Base-by-base conservation (phyloP, 441 rosid species). In the Breynia disticha region DNA sequence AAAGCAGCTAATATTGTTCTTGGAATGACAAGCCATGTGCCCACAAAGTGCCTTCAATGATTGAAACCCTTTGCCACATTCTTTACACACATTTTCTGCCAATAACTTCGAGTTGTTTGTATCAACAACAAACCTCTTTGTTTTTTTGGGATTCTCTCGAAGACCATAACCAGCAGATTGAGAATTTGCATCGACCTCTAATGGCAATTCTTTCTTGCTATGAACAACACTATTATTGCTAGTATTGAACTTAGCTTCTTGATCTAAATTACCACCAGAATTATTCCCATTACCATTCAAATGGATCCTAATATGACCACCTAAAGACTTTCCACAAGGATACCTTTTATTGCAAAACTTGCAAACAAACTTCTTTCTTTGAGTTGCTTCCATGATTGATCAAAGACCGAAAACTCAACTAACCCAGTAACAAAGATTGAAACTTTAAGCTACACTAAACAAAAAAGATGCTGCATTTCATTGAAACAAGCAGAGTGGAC, bases 221-320 rank as follows among this genome's bases (percentile, higher is more conserved):
- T 3, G 35, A 50, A 21, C 37, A 48, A 65, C 16, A n/a, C n/a
- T n/a, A 50, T 32, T 52, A 56, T 60, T 67, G 69, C 28, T 60
- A 17, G 48, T 18, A 24, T 62, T 70, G 66, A 66, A 55, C 58
- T 70, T 66, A 28, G 65, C 79, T 50, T 67, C 75, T 1, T 60
- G 77, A 47, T 58, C 76, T 19, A 75, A 53, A 66, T n/a, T n/a
- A n/a, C n/a, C n/a, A n/a, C 58, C 66, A 70, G 60, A 61, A 17
- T 64, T 55, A 52, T 65, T 60, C 21, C 48, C 66, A 56, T 46
- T 60, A 12, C 67, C 55, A 51, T 57, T 78, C 60, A 70, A 68
- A 46, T 90, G 98, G 65, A 83, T 83, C 70, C 90, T 82, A 52
- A 87, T 79, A 65, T 90, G 98, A 58, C 96, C 95, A 16, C 98